These are phyloP conservation scores for Amaranthus palmeri DNA, from an alignment of 148 eudicot genomes.

Conservation along the genomic window DNA sequence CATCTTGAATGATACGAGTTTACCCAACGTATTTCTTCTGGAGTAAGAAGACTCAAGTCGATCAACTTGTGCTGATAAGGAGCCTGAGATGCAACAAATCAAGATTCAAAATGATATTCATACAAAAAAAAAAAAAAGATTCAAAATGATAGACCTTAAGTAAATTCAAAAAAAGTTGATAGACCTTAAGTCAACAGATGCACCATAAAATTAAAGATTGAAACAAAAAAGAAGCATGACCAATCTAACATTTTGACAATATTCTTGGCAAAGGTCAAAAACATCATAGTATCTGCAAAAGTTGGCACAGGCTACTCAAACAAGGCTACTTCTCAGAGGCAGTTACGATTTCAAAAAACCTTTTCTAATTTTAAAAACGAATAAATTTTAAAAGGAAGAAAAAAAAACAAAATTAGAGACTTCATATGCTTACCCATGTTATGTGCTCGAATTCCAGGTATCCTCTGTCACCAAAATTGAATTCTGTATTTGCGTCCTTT, in stretches of 20 bases:
- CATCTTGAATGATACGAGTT: conserved; percentile 68
- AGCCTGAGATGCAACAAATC: conserved; percentile 42
- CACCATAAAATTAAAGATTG: no score
- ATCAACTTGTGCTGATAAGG: conserved; percentile 86
- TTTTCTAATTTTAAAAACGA: not conserved
- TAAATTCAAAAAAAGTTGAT: no score
- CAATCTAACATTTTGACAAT: no score
- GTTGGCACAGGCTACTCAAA: not conserved
- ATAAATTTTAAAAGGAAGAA: not conserved
- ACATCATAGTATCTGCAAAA: not conserved
- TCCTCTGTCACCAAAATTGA: conserved; percentile 86
- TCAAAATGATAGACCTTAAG: no score
- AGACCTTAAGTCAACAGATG: no score
- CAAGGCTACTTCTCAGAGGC: not conserved
- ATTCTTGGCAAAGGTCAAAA: not conserved
- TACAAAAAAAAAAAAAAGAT: no score
- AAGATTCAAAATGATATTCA: not conserved
- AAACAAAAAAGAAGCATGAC: no score
- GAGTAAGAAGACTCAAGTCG: conserved; percentile 50
- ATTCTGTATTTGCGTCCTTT: conserved; percentile 74
- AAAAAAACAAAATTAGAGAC: not conserved
- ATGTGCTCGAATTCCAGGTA: conserved; percentile 89
- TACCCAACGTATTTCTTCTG: conserved; percentile 79
- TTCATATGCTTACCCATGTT: conserved; percentile 62
- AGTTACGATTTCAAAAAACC: not conserved